A percentile compares a stretch with the other conserved stretches of the same genome.
These are phyloP conservation scores for Ambrosiella xylebori DNA, from an alignment of 2,329 filamentous ascomycete genomes.

Conservation along the genomic window DNA sequence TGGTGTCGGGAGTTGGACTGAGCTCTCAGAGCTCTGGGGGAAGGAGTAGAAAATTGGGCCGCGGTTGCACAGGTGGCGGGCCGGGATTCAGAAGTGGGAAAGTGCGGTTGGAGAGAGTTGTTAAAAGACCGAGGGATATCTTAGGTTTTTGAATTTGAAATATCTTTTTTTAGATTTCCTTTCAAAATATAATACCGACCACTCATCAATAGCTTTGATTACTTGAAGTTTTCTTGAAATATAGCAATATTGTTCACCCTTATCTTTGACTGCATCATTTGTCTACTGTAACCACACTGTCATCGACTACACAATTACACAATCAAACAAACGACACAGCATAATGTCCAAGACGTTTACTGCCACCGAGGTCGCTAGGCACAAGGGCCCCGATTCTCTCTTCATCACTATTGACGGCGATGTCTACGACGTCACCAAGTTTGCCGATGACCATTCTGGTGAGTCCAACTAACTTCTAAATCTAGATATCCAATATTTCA, in stretches of 20 bases:
- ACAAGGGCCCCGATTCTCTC: slow-evolving; percentile 73
- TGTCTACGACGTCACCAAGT: slow-evolving; percentile 86
- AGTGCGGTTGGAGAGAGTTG: neutral
- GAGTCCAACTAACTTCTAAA: slow-evolving; percentile 18
- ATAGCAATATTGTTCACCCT: no score
- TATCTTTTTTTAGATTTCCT: no score
- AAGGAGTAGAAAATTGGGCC: neutral
- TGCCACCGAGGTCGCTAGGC: slow-evolving; percentile 68
- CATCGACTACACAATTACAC: neutral
- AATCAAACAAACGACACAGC: neutral
- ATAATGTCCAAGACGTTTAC: slow-evolving; percentile 78
- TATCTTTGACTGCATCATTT: neutral
- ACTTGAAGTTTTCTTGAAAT: no score
- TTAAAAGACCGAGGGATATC: neutral
- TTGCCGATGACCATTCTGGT: slow-evolving; percentile 74
- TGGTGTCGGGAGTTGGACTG: neutral
- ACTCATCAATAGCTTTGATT: no score
- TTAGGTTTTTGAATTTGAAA: neutral
- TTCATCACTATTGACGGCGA: slow-evolving; percentile 90
- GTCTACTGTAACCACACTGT: neutral
- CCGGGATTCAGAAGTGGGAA: neutral
- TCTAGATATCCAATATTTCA: no score
- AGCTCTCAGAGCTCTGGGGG: neutral
- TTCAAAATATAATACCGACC: no score
- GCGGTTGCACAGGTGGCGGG: neutral